Percentiles rank a stretch among this genome's conserved stretches.
Evolutionary conservation across 2,329 filamentous ascomycete species (phyloP).

Genomic region (Fusarium chaquense): DNA sequence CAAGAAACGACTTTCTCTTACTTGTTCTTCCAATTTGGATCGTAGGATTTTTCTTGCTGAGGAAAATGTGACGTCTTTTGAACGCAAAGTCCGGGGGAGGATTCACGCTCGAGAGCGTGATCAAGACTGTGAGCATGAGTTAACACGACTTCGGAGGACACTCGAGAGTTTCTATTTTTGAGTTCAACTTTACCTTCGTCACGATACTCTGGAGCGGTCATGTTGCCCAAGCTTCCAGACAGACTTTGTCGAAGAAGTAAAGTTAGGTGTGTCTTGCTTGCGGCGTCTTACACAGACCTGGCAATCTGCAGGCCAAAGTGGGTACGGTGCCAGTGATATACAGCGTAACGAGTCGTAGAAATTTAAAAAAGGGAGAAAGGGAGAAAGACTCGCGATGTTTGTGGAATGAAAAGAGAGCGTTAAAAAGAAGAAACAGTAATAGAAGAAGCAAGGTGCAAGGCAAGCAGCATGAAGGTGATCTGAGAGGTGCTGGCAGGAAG

Average conservation of each 20-base stretch:
- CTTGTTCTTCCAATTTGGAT: slow-evolving; percentile 60
- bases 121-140: slow-evolving; percentile 48
- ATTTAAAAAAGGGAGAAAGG: not conserved
- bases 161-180: too few species aligned
- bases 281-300: slow-evolving; percentile 33
- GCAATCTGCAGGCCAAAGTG: slow-evolving; percentile 25
- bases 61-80: slow-evolving; percentile 48
- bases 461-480: slow-evolving; percentile 24
- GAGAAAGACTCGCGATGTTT: not conserved
- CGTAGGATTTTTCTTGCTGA: slow-evolving; percentile 49
- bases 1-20: slow-evolving; percentile 52
- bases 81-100: slow-evolving; percentile 38
- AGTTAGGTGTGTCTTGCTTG: not conserved
- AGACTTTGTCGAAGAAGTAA: not conserved
- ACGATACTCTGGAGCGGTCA: slow-evolving; percentile 45
- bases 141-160: not conserved
- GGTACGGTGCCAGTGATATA: slow-evolving; percentile 16
- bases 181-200: slow-evolving; percentile 42
- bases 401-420: not conserved
- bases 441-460: slow-evolving; percentile 21
- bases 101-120: slow-evolving; percentile 48
- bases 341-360: not conserved
- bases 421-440: slow-evolving; percentile 10
- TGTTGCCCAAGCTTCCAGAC: slow-evolving; percentile 5
- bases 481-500: slow-evolving; percentile 38